Evolutionary conservation across 768 basidiomycete genomes (phyloP).

Genomic region (Pleurotus pulmonarius): DNA sequence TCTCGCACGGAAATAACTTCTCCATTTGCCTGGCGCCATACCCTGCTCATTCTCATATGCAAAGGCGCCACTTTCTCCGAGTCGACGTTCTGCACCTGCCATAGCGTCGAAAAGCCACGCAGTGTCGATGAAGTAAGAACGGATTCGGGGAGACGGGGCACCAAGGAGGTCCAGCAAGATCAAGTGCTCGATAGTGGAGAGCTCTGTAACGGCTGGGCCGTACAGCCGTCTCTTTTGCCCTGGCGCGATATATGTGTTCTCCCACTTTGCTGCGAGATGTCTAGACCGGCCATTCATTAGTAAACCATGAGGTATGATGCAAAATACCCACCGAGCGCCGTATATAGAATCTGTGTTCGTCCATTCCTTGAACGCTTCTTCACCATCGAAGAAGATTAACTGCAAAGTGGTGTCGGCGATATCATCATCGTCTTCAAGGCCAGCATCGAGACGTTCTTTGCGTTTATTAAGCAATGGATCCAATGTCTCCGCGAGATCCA

Average conservation of each 20-base stretch:
- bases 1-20: constrained; percentile 67
- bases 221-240: constrained; percentile 56
- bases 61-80: constrained; percentile 66
- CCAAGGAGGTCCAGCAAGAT: constrained; percentile 93
- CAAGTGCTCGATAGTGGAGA: constrained; percentile 83
- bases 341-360: constrained; percentile 88
- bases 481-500: constrained; percentile 86
- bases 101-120: constrained; percentile 91
- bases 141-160: constrained; percentile 66
- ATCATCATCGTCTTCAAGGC: constrained; percentile 68
- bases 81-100: constrained; percentile 62
- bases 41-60: constrained; percentile 36
- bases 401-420: constrained; percentile 83
- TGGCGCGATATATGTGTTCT: constrained; percentile 58
- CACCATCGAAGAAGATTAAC: constrained; percentile 94
- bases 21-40: constrained; percentile 48
- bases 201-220: constrained; percentile 44
- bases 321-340: constrained; percentile 73
- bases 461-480: constrained; percentile 67
- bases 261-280: constrained; percentile 88
- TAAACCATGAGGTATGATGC: neutral
- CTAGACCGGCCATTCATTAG: constrained; percentile 33
- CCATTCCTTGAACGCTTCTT: constrained; percentile 94
- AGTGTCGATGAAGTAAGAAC: constrained; percentile 82
- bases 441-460: constrained; percentile 49